Base-by-base conservation (phyloP, 495 filamentous ascomycete species). In the Lasiosphaeria miniovina region DNA sequence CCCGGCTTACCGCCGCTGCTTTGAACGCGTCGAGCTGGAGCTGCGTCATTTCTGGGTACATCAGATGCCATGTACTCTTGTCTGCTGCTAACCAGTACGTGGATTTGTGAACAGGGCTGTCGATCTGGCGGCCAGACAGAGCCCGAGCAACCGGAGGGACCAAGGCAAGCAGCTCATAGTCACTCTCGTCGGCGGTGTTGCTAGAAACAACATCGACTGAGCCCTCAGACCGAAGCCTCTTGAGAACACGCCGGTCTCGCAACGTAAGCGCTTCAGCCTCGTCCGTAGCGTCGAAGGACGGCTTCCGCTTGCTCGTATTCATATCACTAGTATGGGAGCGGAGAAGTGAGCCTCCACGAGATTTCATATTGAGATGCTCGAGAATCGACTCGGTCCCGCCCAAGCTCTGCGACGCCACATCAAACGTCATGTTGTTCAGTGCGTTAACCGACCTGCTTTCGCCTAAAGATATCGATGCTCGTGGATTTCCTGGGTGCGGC, bases 31-130 rank as follows among this genome's bases (percentile, higher is more conserved):
- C 69, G 17, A 73, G 75, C 40, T 84, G 78, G 10, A 78, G 71
- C 58, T 75, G 70, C 3, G 74, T 80, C 81, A 84, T 84, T 58
- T 78, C 75, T 3, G 82, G 82, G 58, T 84, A 84, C 36, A 74
- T 58, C 14, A 81, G 65, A 58, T 84, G 81, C 73, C 77, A 79
- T 2, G 79, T 80, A 40, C 55, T 69, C 61, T 66, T 70, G 57
- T 84, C 75, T n/a, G 68, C 64, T 14, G 73, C 73, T 50, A 73
- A 69, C 81, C 81, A 84, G 58, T 75, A 84, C 3, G 70, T 69
- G n/a, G 71, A 75, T 49, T 81, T 77, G 49, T 75, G 70, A 9
- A 81, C 69, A 8, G 74, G 74, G 48, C 70, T 76, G 52, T 83
- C 79, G 51, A 82, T 81, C 54, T 80, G 77, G 24, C 80, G 73